phyloP scores from a whole-genome alignment of 495 filamentous ascomycete species.

The Penicillium verhagenii region DNA sequence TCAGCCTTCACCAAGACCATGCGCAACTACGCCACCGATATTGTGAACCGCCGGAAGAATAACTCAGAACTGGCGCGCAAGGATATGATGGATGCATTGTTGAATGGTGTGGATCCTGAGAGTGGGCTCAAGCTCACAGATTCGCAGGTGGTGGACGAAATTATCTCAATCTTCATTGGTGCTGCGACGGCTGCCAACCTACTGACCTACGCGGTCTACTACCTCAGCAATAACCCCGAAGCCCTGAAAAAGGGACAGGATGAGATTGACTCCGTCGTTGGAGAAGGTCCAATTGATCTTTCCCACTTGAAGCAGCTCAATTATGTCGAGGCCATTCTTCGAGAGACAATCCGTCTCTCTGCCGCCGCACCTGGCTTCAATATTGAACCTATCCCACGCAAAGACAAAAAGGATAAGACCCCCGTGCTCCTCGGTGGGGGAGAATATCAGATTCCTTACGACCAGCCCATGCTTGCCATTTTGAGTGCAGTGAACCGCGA shows the following conservation, averaged over 20 bases:
- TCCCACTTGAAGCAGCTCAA: conserved; percentile 63
- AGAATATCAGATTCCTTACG: conserved; percentile 62
- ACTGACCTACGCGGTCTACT: conserved; percentile 45
- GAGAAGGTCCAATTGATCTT: conserved; percentile 31
- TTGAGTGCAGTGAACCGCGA: conserved; percentile 68
- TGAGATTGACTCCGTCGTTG: conserved; percentile 44
- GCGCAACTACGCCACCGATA: conserved; percentile 56
- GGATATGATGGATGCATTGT: conserved; percentile 69
- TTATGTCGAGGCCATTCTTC: conserved; percentile 66
- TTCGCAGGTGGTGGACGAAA: conserved; percentile 63
- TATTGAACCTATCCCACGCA: conserved; percentile 46
- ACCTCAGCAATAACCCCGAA: conserved; percentile 40
- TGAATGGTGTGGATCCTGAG: conserved; percentile 63
- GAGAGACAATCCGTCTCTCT: conserved; percentile 69
- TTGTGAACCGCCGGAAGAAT: conserved; percentile 54
- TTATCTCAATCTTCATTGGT: conserved; percentile 53
- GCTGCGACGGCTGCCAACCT: conserved; percentile 46
- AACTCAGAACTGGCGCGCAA: conserved; percentile 51
- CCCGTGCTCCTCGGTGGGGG: conserved; percentile 56
- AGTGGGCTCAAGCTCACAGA: conserved; percentile 63
- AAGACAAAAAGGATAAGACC: conserved; percentile 36
- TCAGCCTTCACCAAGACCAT: conserved; percentile 55
- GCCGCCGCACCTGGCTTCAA: conserved; percentile 67
- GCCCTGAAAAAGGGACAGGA: conserved; percentile 35
- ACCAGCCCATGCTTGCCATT: conserved; percentile 60